Conservation (phyloP, 164 flowering plant genomes). For the Taxillus chinensis region DNA sequence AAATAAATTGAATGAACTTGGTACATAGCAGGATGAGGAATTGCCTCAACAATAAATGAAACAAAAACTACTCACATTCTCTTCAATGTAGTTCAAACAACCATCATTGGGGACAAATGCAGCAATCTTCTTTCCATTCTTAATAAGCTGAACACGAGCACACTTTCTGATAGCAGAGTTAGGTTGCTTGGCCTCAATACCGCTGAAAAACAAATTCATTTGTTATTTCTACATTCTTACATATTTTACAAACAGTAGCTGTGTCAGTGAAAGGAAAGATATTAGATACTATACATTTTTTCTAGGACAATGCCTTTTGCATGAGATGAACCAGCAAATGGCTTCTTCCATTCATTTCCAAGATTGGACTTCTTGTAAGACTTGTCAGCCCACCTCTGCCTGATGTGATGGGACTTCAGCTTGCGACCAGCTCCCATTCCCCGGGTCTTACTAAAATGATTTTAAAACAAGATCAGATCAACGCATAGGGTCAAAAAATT, state of each 20-base stretch:
- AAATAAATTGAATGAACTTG: too few relatives aligned
- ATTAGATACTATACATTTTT: slow-evolving; percentile 30
- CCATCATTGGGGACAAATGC: slow-evolving; percentile 65
- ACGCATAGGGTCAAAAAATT: too few relatives aligned
- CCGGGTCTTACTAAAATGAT: slow-evolving; percentile 39
- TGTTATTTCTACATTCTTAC: neutral
- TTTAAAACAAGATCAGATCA: too few relatives aligned
- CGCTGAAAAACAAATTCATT: slow-evolving; percentile 19
- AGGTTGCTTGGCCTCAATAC: slow-evolving; percentile 65
- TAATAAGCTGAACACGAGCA: slow-evolving; percentile 56
- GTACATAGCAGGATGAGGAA: too few relatives aligned
- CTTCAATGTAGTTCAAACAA: slow-evolving; percentile 55
- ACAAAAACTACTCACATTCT: slow-evolving; percentile 30
- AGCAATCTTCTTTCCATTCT: slow-evolving; percentile 63
- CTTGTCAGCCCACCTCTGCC: slow-evolving; percentile 58
- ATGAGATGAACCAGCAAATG: slow-evolving; percentile 63
- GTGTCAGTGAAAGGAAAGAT: too few relatives aligned
- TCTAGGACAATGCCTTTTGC: slow-evolving; percentile 62
- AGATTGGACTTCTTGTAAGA: slow-evolving; percentile 54
- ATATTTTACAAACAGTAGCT: neutral
- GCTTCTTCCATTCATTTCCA: slow-evolving; percentile 63
- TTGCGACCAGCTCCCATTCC: slow-evolving; percentile 66
- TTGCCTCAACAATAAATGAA: too few relatives aligned
- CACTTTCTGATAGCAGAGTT: slow-evolving; percentile 64
- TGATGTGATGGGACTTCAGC: slow-evolving; percentile 44